Conservation (phyloP, 1,139 yeast species). For the Candida sanyaensis region DNA sequence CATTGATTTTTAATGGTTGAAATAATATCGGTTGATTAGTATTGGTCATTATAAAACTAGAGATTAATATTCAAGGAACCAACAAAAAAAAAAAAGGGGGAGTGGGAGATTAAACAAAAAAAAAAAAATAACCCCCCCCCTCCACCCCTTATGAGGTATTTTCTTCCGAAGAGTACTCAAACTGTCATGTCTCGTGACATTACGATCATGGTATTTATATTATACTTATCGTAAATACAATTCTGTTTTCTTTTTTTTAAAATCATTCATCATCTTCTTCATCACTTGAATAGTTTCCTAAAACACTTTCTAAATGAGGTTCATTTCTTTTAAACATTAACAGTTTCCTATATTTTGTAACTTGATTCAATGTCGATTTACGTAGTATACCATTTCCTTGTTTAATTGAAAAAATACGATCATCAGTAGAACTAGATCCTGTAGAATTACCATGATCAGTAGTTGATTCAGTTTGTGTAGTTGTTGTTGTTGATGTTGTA, state of each 20-base stretch:
- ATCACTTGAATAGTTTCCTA: conserved; percentile 26
- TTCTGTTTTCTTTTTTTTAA: too few species aligned
- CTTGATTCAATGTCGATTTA: conserved; percentile 12
- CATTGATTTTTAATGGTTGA: conserved; percentile 16
- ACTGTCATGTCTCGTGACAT: not conserved
- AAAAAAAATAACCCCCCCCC: too few species aligned
- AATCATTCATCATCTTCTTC: conserved; percentile 25
- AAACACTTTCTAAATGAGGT: conserved; percentile 11
- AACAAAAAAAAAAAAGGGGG: not conserved
- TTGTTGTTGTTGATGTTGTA: too few species aligned
- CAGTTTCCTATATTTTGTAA: conserved; percentile 10
- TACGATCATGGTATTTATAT: not conserved
- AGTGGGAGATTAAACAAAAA: too few species aligned
- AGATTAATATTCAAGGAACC: not conserved
- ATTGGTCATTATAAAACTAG: not conserved
- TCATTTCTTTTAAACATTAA: conserved; percentile 6
- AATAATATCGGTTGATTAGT: conserved; percentile 18
- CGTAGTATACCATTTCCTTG: conserved; percentile 9
- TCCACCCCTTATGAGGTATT: too few species aligned
- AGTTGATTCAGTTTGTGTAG: too few species aligned
- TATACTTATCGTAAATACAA: not conserved
- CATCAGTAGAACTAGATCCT: too few species aligned
- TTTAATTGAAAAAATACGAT: not conserved
- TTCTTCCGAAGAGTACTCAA: too few species aligned
- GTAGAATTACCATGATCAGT: too few species aligned